Evolutionary conservation across 495 filamentous ascomycete species (phyloP).

Genomic region (Xylaria nigripes): DNA sequence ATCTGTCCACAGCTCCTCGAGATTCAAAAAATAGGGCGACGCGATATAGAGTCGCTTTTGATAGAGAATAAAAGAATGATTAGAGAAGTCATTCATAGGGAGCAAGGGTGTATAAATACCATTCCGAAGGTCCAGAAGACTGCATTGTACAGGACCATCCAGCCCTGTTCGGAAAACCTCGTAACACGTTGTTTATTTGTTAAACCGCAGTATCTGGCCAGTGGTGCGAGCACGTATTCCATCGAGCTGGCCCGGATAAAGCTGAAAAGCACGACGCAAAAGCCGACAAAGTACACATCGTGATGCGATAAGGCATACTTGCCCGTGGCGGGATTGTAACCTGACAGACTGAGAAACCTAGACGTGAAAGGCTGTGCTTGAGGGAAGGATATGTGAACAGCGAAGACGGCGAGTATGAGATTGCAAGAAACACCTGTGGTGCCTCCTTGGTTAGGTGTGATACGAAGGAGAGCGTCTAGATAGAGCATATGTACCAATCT

Average conservation of each 20-base stretch:
- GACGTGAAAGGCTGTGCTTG: slow-evolving; percentile 48
- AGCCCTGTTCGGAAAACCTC: slow-evolving; percentile 68
- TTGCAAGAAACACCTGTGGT: slow-evolving; percentile 53
- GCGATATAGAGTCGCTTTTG: slow-evolving; percentile 55
- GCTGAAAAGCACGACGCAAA: slow-evolving; percentile 59
- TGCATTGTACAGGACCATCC: slow-evolving; percentile 57
- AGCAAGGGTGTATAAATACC: slow-evolving; percentile 39
- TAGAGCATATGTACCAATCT: slow-evolving; percentile 7
- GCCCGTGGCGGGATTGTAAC: slow-evolving; percentile 48
- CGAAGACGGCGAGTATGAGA: slow-evolving; percentile 49
- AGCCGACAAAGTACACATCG: slow-evolving; percentile 57
- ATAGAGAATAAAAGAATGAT: background rate
- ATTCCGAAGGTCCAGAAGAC: slow-evolving; percentile 61
- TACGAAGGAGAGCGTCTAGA: background rate
- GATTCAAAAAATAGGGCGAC: slow-evolving; percentile 58
- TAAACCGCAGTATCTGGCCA: slow-evolving; percentile 51
- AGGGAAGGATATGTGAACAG: slow-evolving; percentile 54
- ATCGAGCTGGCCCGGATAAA: slow-evolving; percentile 57
- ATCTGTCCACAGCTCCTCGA: slow-evolving; percentile 55
- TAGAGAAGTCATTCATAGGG: background rate
- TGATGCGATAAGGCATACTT: slow-evolving; percentile 54
- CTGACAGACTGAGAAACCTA: slow-evolving; percentile 60
- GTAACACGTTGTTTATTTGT: slow-evolving; percentile 49
- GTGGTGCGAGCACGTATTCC: slow-evolving; percentile 57
- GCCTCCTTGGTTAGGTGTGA: slow-evolving; percentile 5